Evolutionary conservation across 2,329 filamentous ascomycete species (phyloP).

Genomic region (Diaporthe capsici): DNA sequence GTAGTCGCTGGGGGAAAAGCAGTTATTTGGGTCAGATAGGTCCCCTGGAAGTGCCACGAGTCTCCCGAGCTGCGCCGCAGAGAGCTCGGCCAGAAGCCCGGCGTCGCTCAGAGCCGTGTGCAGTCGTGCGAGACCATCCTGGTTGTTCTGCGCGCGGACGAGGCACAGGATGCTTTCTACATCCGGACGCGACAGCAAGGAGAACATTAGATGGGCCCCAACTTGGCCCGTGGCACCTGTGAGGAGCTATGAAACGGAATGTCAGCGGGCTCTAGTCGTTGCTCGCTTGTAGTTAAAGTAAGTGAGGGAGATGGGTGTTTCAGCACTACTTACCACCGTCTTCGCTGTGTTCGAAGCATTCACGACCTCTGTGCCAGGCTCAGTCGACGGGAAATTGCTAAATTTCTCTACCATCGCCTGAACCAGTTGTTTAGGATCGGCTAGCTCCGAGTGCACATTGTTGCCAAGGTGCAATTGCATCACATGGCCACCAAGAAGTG

Average conservation of each 20-base stretch:
- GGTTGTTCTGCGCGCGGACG: not conserved
- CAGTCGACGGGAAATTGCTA: not conserved
- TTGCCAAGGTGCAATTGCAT: slow-evolving; percentile 15
- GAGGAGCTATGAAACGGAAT: not conserved
- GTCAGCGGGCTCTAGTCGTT: not conserved
- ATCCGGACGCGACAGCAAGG: not conserved
- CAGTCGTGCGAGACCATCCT: not conserved
- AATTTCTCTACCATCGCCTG: slow-evolving; percentile 18
- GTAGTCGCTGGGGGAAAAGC: not conserved
- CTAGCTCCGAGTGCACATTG: not conserved
- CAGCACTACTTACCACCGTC: not conserved
- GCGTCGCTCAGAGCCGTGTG: not conserved
- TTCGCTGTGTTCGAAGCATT: not conserved
- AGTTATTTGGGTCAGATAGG: not conserved
- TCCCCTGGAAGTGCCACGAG: slow-evolving; percentile 12
- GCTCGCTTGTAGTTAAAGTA: not conserved
- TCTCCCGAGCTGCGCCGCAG: not conserved
- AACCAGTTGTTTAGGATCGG: not conserved
- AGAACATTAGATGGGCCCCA: slow-evolving; percentile 20
- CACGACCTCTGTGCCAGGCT: not conserved
- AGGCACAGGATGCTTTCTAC: not conserved
- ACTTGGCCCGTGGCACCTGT: slow-evolving; percentile 33
- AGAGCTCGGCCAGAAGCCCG: not conserved
- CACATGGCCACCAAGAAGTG: slow-evolving; percentile 2
- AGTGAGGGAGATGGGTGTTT: not conserved